Conservation (phyloP, 78 protist genomes). For the Dictyostelium firmibasis region DNA sequence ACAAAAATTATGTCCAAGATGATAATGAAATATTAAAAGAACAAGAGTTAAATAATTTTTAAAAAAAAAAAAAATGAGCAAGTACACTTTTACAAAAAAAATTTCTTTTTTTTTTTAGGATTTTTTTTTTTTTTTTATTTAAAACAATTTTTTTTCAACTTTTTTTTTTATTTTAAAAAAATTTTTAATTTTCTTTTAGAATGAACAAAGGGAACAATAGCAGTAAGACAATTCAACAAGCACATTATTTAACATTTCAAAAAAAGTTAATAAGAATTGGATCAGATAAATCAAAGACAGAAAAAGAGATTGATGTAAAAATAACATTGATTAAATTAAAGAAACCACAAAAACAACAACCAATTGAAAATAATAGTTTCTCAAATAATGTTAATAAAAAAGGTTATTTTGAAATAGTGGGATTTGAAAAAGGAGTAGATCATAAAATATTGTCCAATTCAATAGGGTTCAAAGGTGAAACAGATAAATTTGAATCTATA, state of each 20-base stretch:
- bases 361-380: not conserved
- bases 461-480: not conserved
- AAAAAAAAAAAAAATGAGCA: too few species aligned
- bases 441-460: not conserved
- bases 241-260: not conserved
- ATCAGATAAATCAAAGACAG: not conserved
- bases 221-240: not conserved
- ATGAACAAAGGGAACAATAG: not conserved
- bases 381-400: not conserved
- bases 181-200: not conserved
- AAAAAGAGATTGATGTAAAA: not conserved
- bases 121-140: not conserved
- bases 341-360: not conserved
- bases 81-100: too few species aligned
- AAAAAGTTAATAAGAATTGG: not conserved
- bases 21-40: too few species aligned
- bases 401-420: conserved; percentile 7
- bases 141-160: too few species aligned
- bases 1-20: too few species aligned
- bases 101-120: not conserved
- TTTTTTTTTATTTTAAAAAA: not conserved
- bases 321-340: not conserved
- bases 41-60: too few species aligned
- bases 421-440: not conserved
- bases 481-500: not conserved